A percentile compares a stretch with the other conserved stretches of the same genome.
Conservation (phyloP, 2,329 filamentous ascomycete species). For the Trichothecium sympodiale region DNA sequence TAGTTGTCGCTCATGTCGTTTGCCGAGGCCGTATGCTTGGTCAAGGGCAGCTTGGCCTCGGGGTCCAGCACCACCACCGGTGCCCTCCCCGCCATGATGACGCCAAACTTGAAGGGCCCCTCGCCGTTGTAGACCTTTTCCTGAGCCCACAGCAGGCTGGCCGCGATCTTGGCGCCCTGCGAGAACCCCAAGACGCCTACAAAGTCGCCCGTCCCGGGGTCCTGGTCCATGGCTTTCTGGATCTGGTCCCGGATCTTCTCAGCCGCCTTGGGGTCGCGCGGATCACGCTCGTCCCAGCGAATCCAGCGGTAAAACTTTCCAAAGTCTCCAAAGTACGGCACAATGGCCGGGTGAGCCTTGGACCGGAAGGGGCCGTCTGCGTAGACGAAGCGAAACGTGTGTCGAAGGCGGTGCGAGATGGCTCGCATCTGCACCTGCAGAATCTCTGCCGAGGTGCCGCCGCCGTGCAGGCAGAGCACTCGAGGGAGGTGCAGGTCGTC, state of each 20-base stretch:
- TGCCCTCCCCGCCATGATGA: slow-evolving; percentile 22
- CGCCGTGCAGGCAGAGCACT: slow-evolving; percentile 73
- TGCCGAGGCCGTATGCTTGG: slow-evolving; percentile 26
- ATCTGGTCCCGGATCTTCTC: slow-evolving; percentile 28
- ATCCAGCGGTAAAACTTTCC: slow-evolving; percentile 56
- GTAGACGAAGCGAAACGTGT: slow-evolving; percentile 60
- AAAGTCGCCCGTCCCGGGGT: slow-evolving; percentile 45
- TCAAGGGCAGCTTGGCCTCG: slow-evolving; percentile 35
- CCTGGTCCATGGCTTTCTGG: slow-evolving; percentile 35
- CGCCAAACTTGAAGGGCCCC: slow-evolving; percentile 22
- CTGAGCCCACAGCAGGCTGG: slow-evolving; percentile 48
- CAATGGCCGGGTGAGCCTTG: slow-evolving; percentile 48
- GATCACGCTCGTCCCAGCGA: slow-evolving; percentile 48
- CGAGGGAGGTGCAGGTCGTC: slow-evolving; percentile 33
- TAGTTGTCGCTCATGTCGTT: slow-evolving; percentile 12
- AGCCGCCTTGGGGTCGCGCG: slow-evolving; percentile 33
- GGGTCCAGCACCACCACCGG: slow-evolving; percentile 19
- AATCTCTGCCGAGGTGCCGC: slow-evolving; percentile 60
- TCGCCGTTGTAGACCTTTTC: slow-evolving; percentile 38
- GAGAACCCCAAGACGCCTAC: slow-evolving; percentile 55
- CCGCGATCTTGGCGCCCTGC: slow-evolving; percentile 52
- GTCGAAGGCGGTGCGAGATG: slow-evolving; percentile 32
- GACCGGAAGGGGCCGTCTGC: slow-evolving; percentile 58
- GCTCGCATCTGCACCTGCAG: slow-evolving; percentile 58
- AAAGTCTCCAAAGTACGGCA: slow-evolving; percentile 51